These are phyloP conservation scores for Penicillium simplicissimum DNA, from an alignment of 495 filamentous ascomycete species.

Conservation along the genomic window DNA sequence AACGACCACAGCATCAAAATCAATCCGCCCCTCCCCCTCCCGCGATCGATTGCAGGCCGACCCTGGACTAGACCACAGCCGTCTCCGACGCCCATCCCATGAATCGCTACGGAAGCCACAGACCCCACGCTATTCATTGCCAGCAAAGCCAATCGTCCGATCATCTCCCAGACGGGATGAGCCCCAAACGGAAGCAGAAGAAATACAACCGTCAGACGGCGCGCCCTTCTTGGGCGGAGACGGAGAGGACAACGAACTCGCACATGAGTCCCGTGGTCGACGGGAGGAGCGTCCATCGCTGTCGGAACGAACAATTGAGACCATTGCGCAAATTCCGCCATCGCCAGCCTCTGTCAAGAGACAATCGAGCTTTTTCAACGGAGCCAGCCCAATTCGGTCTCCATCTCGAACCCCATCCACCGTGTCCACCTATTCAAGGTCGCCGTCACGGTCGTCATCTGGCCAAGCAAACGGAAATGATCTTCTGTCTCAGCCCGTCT, in stretches of 20 bases:
- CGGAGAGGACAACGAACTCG: conserved; percentile 18
- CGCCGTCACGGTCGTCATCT: conserved; percentile 48
- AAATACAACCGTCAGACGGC: conserved; percentile 22
- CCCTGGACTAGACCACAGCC: conserved; percentile 37
- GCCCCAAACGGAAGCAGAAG: conserved; percentile 17
- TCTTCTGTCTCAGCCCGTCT: conserved; percentile 27
- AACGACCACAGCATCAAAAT: conserved; percentile 35
- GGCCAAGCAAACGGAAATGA: conserved; percentile 33
- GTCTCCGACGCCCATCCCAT: conserved; percentile 44
- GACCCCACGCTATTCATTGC: conserved; percentile 30
- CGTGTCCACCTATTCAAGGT: conserved; percentile 49
- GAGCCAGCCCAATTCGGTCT: conserved; percentile 57
- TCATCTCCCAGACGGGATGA: conserved; percentile 20
- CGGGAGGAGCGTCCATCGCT: conserved; percentile 52
- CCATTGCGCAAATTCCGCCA: conserved; percentile 61
- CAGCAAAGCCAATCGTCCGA: conserved; percentile 24
- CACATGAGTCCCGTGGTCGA: conserved; percentile 36
- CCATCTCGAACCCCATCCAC: conserved; percentile 57
- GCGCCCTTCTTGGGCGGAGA: conserved; percentile 18
- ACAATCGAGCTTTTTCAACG: conserved; percentile 62
- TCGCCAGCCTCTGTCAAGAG: conserved; percentile 60
- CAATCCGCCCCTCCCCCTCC: conserved; percentile 47
- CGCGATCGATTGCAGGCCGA: conserved; percentile 46
- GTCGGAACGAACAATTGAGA: conserved; percentile 69
- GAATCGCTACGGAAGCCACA: conserved; percentile 44